These are phyloP conservation scores for Cutaneotrichosporon mucoides DNA, from an alignment of 1,284 basidiomycete genomes.

Conservation along the genomic window DNA sequence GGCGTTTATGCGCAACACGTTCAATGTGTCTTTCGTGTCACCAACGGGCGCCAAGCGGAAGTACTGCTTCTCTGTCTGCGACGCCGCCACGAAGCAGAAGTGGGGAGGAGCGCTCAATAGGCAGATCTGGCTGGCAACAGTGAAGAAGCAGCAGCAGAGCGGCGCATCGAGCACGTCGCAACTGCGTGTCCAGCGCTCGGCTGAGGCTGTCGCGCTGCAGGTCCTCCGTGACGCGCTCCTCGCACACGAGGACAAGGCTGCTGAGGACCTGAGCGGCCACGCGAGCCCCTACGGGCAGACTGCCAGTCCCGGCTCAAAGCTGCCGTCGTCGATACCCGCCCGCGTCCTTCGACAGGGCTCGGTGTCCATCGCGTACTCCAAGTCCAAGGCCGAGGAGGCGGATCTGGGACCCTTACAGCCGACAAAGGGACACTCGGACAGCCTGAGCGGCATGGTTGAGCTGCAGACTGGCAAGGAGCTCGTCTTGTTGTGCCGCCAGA, in stretches of 20 bases:
- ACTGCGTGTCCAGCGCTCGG: constrained; percentile 54
- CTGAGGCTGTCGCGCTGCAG: constrained; percentile 67
- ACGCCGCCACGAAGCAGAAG: constrained; percentile 64
- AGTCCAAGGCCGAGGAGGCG: constrained; percentile 16
- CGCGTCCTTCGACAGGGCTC: constrained; percentile 5
- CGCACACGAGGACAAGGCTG: constrained; percentile 10
- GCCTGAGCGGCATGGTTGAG: background rate
- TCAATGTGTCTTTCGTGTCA: constrained; percentile 79
- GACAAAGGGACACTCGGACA: constrained; percentile 5
- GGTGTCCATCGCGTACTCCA: constrained; percentile 32
- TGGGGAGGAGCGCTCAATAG: constrained; percentile 68
- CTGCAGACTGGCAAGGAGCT: constrained; percentile 47
- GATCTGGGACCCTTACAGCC: constrained; percentile 25
- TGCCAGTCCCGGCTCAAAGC: too few species aligned
- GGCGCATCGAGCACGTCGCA: constrained; percentile 7
- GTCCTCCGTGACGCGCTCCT: constrained; percentile 80
- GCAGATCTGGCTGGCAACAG: constrained; percentile 65
- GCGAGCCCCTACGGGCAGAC: background rate
- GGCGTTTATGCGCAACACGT: constrained; percentile 88
- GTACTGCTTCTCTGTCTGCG: constrained; percentile 89
- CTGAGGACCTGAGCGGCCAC: background rate
- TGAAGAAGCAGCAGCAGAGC: constrained; percentile 55
- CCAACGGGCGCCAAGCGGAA: constrained; percentile 61
- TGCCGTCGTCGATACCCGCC: background rate
- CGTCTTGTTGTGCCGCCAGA: constrained; percentile 47